These are phyloP conservation scores for Apiospora kogelbergensis DNA, from an alignment of 2,329 filamentous ascomycete genomes.

Conservation along the genomic window DNA sequence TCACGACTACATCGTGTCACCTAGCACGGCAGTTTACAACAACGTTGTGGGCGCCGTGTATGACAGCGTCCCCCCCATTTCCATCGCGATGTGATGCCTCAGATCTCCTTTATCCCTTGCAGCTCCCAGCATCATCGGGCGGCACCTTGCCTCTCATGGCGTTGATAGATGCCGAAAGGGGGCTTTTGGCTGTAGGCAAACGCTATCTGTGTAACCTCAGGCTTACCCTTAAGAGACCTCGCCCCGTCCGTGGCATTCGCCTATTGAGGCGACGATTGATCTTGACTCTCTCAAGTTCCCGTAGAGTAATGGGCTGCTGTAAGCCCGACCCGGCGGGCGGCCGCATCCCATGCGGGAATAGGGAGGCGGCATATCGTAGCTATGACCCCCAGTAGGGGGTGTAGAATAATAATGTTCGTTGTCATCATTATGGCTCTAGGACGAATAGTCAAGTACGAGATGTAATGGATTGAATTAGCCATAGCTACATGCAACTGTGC, in stretches of 20 bases:
- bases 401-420: neutral
- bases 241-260: neutral
- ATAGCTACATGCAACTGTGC: neutral
- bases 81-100: conserved; percentile 5
- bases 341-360: neutral
- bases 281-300: neutral
- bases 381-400: neutral
- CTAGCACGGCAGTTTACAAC: neutral
- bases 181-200: conserved; percentile 1
- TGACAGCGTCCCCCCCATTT: neutral
- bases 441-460: neutral
- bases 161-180: neutral
- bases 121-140: conserved; percentile 6
- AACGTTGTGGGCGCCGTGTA: neutral
- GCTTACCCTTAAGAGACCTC: neutral
- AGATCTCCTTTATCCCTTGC: neutral
- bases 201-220: neutral
- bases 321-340: neutral
- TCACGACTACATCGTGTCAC: neutral
- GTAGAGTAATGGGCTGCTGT: neutral
- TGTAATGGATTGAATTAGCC: neutral
- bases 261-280: neutral
- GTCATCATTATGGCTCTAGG: neutral
- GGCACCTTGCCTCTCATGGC: neutral
- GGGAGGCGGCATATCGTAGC: neutral